Evolutionary conservation across 164 flowering plant species (phyloP).

Genomic region (Brasenia schreberi): DNA sequence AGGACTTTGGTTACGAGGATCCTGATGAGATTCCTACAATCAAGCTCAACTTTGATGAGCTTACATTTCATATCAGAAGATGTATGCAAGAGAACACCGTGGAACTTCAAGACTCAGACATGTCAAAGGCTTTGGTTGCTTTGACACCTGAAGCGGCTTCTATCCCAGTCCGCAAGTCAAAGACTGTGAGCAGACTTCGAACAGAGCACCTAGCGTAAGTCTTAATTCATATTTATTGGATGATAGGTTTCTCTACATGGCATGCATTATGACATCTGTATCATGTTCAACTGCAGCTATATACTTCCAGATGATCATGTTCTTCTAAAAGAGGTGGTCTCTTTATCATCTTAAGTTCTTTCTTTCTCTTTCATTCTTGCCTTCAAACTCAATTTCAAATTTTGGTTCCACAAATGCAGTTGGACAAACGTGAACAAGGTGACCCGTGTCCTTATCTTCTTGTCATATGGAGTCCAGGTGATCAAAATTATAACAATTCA

Average conservation of each 20-base stretch:
- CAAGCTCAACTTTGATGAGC: conserved; percentile 54
- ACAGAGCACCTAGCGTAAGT: conserved; percentile 56
- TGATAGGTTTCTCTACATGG: neutral
- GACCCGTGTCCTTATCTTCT: conserved; percentile 76
- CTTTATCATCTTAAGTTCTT: neutral
- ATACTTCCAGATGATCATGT: conserved; percentile 94
- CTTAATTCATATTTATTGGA: neutral
- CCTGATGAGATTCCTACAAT: conserved; percentile 85
- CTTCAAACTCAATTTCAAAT: neutral
- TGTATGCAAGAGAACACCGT: conserved; percentile 40
- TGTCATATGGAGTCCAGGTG: conserved; percentile 96
- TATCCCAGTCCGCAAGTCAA: conserved; percentile 48
- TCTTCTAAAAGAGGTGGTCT: conserved; percentile 65
- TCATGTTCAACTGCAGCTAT: conserved; percentile 45
- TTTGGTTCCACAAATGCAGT: neutral
- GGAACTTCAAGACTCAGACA: conserved; percentile 59
- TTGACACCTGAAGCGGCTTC: conserved; percentile 45
- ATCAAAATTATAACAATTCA: neutral
- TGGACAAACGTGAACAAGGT: conserved; percentile 65
- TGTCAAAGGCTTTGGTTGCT: conserved; percentile 69
- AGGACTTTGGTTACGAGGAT: conserved; percentile 52
- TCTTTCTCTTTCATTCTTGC: neutral
- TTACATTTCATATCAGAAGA: conserved; percentile 51
- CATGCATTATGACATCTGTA: neutral
- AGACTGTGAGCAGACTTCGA: conserved; percentile 38